These are phyloP conservation scores for Xylariales sp. DNA, from an alignment of 2,329 filamentous ascomycete species.

Conservation along the genomic window DNA sequence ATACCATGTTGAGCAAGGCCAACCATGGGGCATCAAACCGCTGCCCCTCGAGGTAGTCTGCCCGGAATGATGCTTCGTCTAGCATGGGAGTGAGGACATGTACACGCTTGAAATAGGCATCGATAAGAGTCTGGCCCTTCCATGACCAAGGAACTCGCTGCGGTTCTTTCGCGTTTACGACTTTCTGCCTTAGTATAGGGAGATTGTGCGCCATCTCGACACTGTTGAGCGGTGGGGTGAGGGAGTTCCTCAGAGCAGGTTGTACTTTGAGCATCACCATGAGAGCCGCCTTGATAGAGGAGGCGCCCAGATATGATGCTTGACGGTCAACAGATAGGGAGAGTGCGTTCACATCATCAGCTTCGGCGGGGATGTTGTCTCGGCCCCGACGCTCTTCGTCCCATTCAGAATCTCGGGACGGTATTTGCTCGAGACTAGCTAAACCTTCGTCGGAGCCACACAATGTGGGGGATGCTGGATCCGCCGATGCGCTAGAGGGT, in stretches of 20 bases:
- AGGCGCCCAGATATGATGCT: conserved; percentile 76
- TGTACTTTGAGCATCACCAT: conserved; percentile 75
- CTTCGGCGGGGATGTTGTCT: conserved; percentile 70
- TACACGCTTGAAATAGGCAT: conserved; percentile 80
- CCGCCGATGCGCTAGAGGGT: conserved; percentile 60
- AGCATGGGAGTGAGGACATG: conserved; percentile 80
- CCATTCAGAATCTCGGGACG: conserved; percentile 71
- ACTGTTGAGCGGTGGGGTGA: conserved; percentile 60
- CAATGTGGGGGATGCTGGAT: conserved; percentile 61
- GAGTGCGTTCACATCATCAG: conserved; percentile 77
- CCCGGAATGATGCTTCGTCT: conserved; percentile 76
- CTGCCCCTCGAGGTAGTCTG: conserved; percentile 70
- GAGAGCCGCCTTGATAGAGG: conserved; percentile 79
- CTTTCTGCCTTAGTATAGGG: conserved; percentile 57
- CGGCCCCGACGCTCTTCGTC: conserved; percentile 70
- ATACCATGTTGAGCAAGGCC: conserved; percentile 79
- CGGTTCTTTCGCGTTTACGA: conserved; percentile 58
- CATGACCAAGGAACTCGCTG: conserved; percentile 67
- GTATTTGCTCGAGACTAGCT: conserved; percentile 74
- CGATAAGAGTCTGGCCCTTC: conserved; percentile 75
- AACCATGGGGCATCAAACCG: conserved; percentile 77
- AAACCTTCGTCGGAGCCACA: conserved; percentile 63
- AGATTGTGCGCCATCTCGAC: conserved; percentile 60
- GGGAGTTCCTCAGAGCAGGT: conserved; percentile 58
- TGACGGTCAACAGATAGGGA: conserved; percentile 70